Conservation (phyloP, 1,139 yeast species). For the Sugiyamaella neomexicana region DNA sequence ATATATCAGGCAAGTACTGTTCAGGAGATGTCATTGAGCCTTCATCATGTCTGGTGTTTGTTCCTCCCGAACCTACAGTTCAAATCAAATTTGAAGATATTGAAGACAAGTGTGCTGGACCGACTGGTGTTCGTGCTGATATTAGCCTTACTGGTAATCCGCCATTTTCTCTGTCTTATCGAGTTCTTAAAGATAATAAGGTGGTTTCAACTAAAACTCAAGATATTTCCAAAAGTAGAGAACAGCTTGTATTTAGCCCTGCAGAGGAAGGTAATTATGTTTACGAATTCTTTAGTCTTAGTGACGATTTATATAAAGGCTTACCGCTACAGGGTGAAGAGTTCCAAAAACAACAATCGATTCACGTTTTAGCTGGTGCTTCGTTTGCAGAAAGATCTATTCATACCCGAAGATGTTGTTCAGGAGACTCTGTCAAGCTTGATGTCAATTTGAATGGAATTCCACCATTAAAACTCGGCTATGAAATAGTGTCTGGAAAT, state of each 20-base stretch:
- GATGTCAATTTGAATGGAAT: constrained; percentile 70
- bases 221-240: constrained; percentile 41
- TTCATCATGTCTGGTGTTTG: constrained; percentile 46
- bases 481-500: constrained; percentile 56
- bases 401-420: constrained; percentile 40
- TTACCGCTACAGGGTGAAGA: constrained; percentile 34
- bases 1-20: constrained; percentile 62
- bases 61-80: constrained; percentile 52
- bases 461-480: constrained; percentile 70
- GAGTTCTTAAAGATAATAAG: constrained; percentile 43
- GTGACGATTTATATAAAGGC: constrained; percentile 41
- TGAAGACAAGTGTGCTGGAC: constrained; percentile 87
- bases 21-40: constrained; percentile 57
- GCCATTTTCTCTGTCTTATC: constrained; percentile 73
- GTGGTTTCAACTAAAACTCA: constrained; percentile 31
- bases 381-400: constrained; percentile 31
- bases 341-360: constrained; percentile 38
- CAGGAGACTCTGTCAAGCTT: constrained; percentile 50
- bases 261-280: constrained; percentile 77
- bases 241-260: constrained; percentile 70
- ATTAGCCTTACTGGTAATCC: constrained; percentile 70
- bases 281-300: constrained; percentile 57
- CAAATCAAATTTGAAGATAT: constrained; percentile 50
- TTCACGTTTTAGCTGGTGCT: constrained; percentile 43
- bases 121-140: constrained; percentile 78